Evolutionary conservation across 495 filamentous ascomycete species (phyloP), one percentile per base, ranked within the genome.

Genomic region (Lophium mytilinum): DNA sequence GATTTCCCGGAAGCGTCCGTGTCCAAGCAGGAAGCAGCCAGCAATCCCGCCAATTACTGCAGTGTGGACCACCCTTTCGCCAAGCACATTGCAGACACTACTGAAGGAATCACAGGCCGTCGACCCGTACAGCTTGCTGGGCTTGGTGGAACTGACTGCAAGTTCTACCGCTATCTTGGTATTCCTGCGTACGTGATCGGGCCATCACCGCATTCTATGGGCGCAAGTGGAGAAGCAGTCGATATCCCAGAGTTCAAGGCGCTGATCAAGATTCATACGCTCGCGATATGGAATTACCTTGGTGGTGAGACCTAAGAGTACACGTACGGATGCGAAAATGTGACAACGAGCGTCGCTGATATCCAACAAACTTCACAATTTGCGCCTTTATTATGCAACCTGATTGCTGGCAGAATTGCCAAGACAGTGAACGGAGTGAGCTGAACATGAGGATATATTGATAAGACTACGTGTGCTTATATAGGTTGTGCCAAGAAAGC

Each of bases 141-240:
- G 43, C 41, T 61, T 18, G 61, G 61, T 15, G 53, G 56, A 4
- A 64, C 50, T 3, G 53, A 58, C 24, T 53, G 62, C 43, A 65
- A 65, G 51, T 58, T 52, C 50, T 65, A 57, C 37, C 39, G 58
- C 17, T 61, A 61, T 36, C 50, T 18, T 37, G 53, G 58, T 14
- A 48, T 65, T 11, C 58, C 57, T 18, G 52, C 61, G n/a, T 60
- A 61, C 33, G 49, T 55, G 9, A 57, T 45, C 41, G 58, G 58
- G 0, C 52, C 53, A 10, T 60, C 56, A 33, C 61, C 61, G 1
- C 40, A 43, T 14, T 50, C 51, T 33, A 56, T 61, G 61, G 61
- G 56, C 4, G 52, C 37, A 39, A 45, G 41, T 34, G 53, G 53
- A 15, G 58, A 64, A 42, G 37, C 24, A 5, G 58, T 58, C 4